A percentile compares a stretch with the other conserved stretches of the same genome.
Conservation (phyloP, 345 rosid genomes). For the Hibiscus trionum region DNA sequence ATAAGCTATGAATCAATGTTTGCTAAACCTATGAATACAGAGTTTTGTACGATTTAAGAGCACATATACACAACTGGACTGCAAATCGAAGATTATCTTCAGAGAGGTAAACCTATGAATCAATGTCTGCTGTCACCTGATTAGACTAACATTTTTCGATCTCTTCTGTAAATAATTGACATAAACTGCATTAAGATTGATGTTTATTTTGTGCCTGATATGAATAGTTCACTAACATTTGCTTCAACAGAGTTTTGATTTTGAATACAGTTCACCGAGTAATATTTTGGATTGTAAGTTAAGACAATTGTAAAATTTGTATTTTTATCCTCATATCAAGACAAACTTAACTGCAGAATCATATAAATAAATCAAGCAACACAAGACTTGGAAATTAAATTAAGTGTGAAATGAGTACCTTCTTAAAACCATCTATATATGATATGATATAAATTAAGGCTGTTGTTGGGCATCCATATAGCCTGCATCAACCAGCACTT, state of each 20-base stretch:
- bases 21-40: no score
- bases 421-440: background rate
- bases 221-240: no score
- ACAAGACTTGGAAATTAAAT: background rate
- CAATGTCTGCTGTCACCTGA: background rate
- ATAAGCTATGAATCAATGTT: no score
- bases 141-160: background rate
- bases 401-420: no score
- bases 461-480: constrained; percentile 74
- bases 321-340: no score
- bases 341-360: no score
- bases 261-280: no score
- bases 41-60: no score
- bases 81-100: background rate
- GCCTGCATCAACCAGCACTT: constrained; percentile 76
- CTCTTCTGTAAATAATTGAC: background rate
- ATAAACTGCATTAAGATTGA: background rate
- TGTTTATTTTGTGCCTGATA: background rate
- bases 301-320: no score
- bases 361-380: background rate
- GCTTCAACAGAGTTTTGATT: no score
- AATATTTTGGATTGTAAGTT: no score
- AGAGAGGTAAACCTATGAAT: background rate
- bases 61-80: no score
- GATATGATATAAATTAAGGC: constrained; percentile 40